Evolutionary conservation across 805 yeast species (phyloP), one percentile per base, ranked within the genome.

Genomic region (Candida coleopterorum): DNA sequence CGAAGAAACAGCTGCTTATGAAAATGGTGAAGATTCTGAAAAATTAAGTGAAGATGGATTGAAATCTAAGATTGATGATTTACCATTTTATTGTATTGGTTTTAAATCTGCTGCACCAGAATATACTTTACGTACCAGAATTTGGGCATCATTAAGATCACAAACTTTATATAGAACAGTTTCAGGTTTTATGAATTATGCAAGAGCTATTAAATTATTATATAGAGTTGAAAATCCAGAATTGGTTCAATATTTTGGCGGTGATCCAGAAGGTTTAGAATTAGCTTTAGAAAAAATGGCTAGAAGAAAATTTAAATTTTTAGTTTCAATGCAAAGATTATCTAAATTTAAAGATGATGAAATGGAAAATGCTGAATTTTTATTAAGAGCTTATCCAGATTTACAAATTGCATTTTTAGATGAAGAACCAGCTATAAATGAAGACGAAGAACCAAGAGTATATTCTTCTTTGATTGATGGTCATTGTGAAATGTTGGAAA

Each of bases 211-310:
- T 38, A 67, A 68, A 46, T 57, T 67, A 44, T 57, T 67, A 36
- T 65, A 57, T 41, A 51, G 61, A 42, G 74, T 72, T 25, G 77
- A 75, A 51, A 64, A 64, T 53, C 64, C 67, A 24, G 63, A 62
- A 35, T 47, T 52, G 15, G 60, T 89, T 43, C 97, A 93, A 72
- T 87, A 89, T 88, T 90, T 89, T 59, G 97, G 97, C 51, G 97
- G 97, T 52, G 94, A 90, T 60, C 95, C 97, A 42, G 97, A 90
- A 68, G 94, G 95, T 52, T 75, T 79, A 47, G 97, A 93, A 71
- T 79, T 88, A 64, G 97, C 94, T 62, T 79, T 90, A 48, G 97
- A 90, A 54, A 70, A 79, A 15, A 70, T 79, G 73, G 80, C 81
- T 4, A 64, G 75, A 47, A 60, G 83, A 48, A 79, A 79, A 50